Percentiles rank a stretch among this genome's conserved stretches.
Conservation (phyloP, 1,284 basidiomycete genomes). For the Pholiota adiposa region DNA sequence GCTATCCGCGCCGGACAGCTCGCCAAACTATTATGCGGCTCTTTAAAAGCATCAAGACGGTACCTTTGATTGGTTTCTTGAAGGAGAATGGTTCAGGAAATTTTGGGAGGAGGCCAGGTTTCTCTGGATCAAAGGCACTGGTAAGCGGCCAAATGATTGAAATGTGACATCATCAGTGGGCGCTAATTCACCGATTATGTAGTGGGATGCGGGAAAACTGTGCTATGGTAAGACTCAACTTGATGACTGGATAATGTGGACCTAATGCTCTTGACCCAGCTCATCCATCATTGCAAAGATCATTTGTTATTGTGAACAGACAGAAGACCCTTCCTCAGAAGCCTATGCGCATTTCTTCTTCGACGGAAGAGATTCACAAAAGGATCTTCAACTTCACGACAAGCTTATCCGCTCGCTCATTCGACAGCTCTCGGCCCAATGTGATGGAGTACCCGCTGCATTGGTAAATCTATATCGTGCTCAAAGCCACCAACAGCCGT, state of each 20-base stretch:
- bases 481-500: background rate
- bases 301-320: background rate
- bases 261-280: background rate
- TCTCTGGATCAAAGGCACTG: slow-evolving; percentile 5
- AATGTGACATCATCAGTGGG: too few relatives aligned
- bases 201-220: background rate
- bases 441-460: background rate
- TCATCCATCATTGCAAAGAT: background rate
- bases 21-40: slow-evolving; percentile 7
- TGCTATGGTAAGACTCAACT: background rate
- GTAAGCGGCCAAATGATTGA: background rate
- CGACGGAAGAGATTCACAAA: slow-evolving; percentile 10
- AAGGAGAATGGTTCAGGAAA: background rate
- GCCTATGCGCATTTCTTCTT: slow-evolving; percentile 4
- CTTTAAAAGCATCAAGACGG: slow-evolving; percentile 2
- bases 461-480: background rate
- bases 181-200: background rate
- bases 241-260: too few relatives aligned
- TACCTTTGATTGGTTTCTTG: slow-evolving; percentile 12
- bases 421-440: background rate
- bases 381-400: slow-evolving; percentile 1
- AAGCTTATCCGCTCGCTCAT: slow-evolving; percentile 13
- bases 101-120: background rate
- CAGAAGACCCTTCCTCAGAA: background rate
- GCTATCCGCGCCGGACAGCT: slow-evolving; percentile 10